A percentile compares a stretch with the other conserved stretches of the same genome.
Evolutionary conservation across 1,284 basidiomycete genomes (phyloP).

Genomic region (Cryptococcus jaspeensis): DNA sequence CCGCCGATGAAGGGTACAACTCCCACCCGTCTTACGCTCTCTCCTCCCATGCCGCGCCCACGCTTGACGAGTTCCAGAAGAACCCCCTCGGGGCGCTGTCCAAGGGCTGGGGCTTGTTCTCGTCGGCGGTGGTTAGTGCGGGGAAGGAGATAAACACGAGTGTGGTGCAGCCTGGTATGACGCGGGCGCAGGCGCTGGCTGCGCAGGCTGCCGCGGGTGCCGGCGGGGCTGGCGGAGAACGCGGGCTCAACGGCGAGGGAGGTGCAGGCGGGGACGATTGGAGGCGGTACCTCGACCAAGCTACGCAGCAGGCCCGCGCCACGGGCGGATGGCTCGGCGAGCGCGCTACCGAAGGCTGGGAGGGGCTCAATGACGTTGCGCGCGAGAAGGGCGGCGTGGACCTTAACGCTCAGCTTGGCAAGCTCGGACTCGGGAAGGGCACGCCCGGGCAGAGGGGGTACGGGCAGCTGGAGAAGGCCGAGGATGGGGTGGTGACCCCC

Average conservation of each 20-base stretch:
- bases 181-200: conserved; percentile 33
- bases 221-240: background rate
- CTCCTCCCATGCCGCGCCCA: conserved; percentile 45
- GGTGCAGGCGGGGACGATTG: conserved; percentile 32
- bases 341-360: conserved; percentile 46
- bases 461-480: conserved; percentile 27
- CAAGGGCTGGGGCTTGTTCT: conserved; percentile 53
- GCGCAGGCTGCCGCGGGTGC: conserved; percentile 13
- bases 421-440: conserved; percentile 31
- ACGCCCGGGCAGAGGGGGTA: conserved; percentile 23
- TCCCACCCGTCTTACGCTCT: conserved; percentile 43
- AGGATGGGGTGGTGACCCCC: conserved; percentile 28
- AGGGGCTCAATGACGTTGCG: conserved; percentile 44
- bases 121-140: conserved; percentile 43
- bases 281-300: conserved; percentile 32
- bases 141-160: conserved; percentile 45
- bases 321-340: conserved; percentile 38
- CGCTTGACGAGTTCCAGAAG: conserved; percentile 46
- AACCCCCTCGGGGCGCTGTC: conserved; percentile 46
- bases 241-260: conserved; percentile 1
- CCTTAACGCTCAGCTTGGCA: conserved; percentile 46
- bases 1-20: background rate
- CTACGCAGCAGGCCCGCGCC: conserved; percentile 27
- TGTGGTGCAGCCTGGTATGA: conserved; percentile 49
- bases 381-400: conserved; percentile 46